A percentile compares a stretch with the other conserved stretches of the same genome.
These are phyloP conservation scores for Pyrenochaeta sp. DNA, from an alignment of 2,329 filamentous ascomycete species.

Conservation along the genomic window DNA sequence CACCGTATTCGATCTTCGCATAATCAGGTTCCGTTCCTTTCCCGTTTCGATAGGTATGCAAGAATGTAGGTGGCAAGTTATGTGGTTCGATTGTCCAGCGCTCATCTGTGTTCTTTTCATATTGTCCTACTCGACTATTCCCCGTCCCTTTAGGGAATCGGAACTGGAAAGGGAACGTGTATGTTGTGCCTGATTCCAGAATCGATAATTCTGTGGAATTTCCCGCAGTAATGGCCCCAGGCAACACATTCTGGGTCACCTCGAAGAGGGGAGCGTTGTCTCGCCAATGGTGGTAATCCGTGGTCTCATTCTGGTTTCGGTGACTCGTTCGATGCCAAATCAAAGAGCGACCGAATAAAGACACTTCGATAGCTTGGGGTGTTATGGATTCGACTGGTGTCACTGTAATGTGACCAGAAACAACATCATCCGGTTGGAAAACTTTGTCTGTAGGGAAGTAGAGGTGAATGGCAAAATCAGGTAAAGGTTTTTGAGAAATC, in stretches of 20 bases:
- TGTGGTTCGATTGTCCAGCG: slow-evolving; percentile 26
- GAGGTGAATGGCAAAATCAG: slow-evolving; percentile 23
- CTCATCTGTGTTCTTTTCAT: slow-evolving; percentile 19
- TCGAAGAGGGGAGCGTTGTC: slow-evolving; percentile 33
- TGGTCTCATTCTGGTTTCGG: slow-evolving; percentile 1
- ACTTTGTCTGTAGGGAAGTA: slow-evolving; percentile 17
- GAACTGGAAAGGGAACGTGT: slow-evolving; percentile 31
- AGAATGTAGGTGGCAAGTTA: slow-evolving; percentile 32
- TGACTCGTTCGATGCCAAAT: slow-evolving; percentile 25
- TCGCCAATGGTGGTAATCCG: slow-evolving; percentile 28
- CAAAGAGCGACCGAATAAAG: slow-evolving; percentile 28
- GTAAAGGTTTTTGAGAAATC: slow-evolving; percentile 19
- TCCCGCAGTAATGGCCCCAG: no score
- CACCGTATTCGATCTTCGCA: slow-evolving; percentile 26
- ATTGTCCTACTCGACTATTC: slow-evolving; percentile 19
- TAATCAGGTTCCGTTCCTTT: slow-evolving; percentile 17
- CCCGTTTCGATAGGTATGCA: background rate
- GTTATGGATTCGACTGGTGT: slow-evolving; percentile 16
- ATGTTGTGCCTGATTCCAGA: slow-evolving; percentile 15
- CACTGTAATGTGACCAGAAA: slow-evolving; percentile 25
- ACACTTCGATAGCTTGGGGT: slow-evolving; percentile 27
- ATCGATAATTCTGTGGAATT: background rate
- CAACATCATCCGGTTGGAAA: slow-evolving; percentile 27
- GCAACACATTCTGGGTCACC: slow-evolving; percentile 20
- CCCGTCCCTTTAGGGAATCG: slow-evolving; percentile 24